Base-by-base conservation (phyloP, 106 monocot species). In the Dendrobium catenatum region DNA sequence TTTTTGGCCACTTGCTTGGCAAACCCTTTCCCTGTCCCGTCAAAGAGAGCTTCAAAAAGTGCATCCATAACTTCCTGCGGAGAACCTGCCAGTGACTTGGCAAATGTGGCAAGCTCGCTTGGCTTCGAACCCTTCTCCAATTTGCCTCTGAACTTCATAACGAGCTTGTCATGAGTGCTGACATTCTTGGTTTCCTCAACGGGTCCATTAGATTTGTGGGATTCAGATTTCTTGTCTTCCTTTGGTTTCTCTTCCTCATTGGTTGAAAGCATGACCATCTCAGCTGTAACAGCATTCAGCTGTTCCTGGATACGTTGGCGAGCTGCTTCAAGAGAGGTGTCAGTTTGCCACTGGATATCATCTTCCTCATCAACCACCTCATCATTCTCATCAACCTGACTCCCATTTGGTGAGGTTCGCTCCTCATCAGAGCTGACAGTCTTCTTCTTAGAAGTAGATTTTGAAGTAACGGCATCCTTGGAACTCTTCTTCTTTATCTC, bases 231-330 rank as follows among this genome's bases (percentile, higher is more conserved):
- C 31, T 66, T 79, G 55, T 37, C 16, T 44, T 85, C 55, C 68
- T 70, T 59, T 11, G 74, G 33, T 19, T 82, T 55, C 46, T 43
- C 81, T 18, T 31, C 55, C 22, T 47, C 76, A 2, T 33, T 87
- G 22, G 93, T 90, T 5, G 96, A 84, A 10, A 96, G 89, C 85
- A 96, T 90, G 8, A 93, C 93, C 93, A 93, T 93, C 72, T 90
- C 90, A 17, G 93, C 93, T 42, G 93, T 94, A 5, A 78, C 91
- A 22, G 89, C 81, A 81, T 67, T 94, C 8, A 94, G 84, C 77
- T 94, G 93, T 33, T 91, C 93, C 55, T 84, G 82, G 19, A 94
- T 91, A 2, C 93, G 89, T 61, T 89, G 91, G 9, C 81, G 75
- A 1, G 93, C 93, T 59, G 93, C 93, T 54, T 87, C 93, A 7